A percentile compares a stretch with the other conserved stretches of the same genome.
Conservation (phyloP, 495 filamentous ascomycete species). For the Neurospora terricola region DNA sequence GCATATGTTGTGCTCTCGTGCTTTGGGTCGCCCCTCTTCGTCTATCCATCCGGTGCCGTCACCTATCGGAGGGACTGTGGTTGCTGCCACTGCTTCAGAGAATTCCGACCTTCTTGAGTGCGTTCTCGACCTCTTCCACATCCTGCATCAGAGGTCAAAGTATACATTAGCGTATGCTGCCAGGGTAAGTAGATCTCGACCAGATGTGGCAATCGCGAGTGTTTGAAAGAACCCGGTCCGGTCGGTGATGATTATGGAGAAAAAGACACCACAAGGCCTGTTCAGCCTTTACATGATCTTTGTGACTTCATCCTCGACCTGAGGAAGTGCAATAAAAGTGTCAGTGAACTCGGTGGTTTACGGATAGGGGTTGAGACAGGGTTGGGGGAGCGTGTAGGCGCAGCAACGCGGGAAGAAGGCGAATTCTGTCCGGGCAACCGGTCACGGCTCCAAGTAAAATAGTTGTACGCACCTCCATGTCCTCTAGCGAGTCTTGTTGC, state of each 20-base stretch:
- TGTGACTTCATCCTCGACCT: constrained; percentile 94
- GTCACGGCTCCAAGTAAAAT: background rate
- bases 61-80: background rate
- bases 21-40: background rate
- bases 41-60: background rate
- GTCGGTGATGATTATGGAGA: background rate
- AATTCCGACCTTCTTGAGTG: constrained; percentile 29
- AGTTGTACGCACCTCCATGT: constrained; percentile 79
- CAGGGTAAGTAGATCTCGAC: background rate
- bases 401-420: constrained; percentile 5
- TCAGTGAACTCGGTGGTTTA: constrained; percentile 40
- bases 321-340: constrained; percentile 36
- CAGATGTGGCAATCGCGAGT: constrained; percentile 4
- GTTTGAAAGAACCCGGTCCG: constrained; percentile 1
- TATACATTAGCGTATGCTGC: constrained; percentile 11
- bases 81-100: constrained; percentile 20
- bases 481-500: constrained; percentile 88
- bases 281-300: constrained; percentile 72
- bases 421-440: background rate
- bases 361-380: background rate
- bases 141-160: constrained; percentile 23
- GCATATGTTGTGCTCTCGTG: background rate
- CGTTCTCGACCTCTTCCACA: constrained; percentile 19
- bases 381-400: background rate
- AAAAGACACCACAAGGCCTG: constrained; percentile 14